phyloP scores from a whole-genome alignment of 495 filamentous ascomycete species.

The Neurospora sp. region DNA sequence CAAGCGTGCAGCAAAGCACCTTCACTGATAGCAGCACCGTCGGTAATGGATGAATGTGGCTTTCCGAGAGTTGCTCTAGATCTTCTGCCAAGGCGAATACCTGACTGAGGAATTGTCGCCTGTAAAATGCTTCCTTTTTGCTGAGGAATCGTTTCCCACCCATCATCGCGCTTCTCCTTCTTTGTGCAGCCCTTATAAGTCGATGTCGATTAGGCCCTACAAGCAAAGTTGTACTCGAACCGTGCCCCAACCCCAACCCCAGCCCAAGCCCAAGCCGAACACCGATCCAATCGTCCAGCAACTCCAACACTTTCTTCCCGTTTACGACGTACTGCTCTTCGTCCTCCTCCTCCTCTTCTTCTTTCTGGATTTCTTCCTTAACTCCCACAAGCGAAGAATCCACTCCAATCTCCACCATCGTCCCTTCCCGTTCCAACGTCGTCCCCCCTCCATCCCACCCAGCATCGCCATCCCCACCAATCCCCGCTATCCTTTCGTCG shows the following conservation, averaged over 20 bases:
- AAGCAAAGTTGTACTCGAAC: neutral
- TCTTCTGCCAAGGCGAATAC: slow-evolving; percentile 14
- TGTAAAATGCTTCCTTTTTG: neutral
- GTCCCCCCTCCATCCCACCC: neutral
- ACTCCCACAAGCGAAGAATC: neutral
- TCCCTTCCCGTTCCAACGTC: neutral
- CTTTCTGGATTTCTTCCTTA: neutral
- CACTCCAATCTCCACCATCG: neutral
- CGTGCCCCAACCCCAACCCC: neutral
- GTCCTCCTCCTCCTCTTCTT: neutral
- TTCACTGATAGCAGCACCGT: slow-evolving; percentile 17
- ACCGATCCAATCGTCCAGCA: neutral
- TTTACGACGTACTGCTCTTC: neutral
- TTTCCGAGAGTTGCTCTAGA: slow-evolving; percentile 15
- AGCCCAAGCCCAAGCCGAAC: neutral
- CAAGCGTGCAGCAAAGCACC: slow-evolving; percentile 12
- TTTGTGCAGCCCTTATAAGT: neutral
- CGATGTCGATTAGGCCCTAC: neutral
- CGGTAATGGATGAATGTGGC: slow-evolving; percentile 13
- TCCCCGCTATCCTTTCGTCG: neutral
- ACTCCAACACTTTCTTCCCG: neutral
- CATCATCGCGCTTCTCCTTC: neutral
- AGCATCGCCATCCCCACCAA: neutral
- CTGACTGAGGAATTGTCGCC: slow-evolving; percentile 8
- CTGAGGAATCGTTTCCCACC: neutral